Evolutionary conservation across 2,329 filamentous ascomycete genomes (phyloP), one percentile per base, ranked within the genome.

Genomic region (Madurella fahalii): DNA sequence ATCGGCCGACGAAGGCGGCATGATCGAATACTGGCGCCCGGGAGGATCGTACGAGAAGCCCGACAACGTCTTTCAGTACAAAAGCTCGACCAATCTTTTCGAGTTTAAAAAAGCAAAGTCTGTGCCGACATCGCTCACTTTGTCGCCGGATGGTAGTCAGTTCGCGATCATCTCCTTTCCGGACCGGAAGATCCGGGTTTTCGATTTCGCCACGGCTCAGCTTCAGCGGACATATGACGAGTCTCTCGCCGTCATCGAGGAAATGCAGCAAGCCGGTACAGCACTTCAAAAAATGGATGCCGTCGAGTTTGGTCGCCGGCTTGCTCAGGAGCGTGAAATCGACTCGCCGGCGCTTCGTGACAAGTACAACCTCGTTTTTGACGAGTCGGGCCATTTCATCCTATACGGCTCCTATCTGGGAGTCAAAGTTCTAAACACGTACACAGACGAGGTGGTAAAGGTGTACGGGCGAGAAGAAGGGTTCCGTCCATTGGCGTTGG

Each of bases 51-150:
- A 90, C 69, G 90, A 95, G 65, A 96, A 97, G 71, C 94, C 94
- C 0, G 86, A 91, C 62, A 90, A 84, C 50, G 91, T 99, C 16
- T 99, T 95, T 68, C 82, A 90, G 62, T 89, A 91, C 74, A 99
- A 99, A 73, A 95, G 90, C 67, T 86, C 89, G 1, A 99, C 94
- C 2, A 94, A 89, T 65, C 78, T 99, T 1, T 99, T 97, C 67
- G 93, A 96, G 50, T 97, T 99, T 75, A 97, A 95, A 67, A 97
- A 96, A 72, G 82, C 89, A 48, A 97, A 96, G 70, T 89, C 91
- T 0, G 82, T 87, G 0, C 92, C 93, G 0, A 83, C 85, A 4
- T 89, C 89, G 11, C 77, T 99, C 47, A 89, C 88, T 0, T 81
- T 99, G 45, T 96, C 94, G 0, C 91, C 92, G 0, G 87, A 87